Conservation (phyloP, 257 asterid species). For the Solanum habrochaites region DNA sequence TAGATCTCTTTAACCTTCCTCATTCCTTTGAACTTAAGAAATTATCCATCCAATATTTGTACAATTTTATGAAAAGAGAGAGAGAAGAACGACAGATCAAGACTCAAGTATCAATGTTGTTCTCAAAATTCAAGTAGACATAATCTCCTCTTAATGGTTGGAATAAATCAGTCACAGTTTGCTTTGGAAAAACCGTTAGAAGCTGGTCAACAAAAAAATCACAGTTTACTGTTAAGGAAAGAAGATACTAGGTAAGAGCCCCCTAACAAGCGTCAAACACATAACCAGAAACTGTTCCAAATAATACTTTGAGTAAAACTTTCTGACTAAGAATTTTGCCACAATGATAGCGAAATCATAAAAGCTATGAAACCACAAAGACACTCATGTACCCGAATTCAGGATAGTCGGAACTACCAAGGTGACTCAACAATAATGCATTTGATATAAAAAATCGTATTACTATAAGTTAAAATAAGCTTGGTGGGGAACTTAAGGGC, state of each 20-base stretch:
- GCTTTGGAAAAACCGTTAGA: background rate
- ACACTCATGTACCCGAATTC: background rate
- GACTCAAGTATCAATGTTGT: background rate
- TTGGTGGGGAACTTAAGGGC: background rate
- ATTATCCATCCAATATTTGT: background rate
- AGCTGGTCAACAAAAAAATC: background rate
- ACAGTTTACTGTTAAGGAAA: background rate
- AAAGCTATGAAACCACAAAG: background rate
- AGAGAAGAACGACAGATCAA: background rate
- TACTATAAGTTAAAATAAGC: background rate
- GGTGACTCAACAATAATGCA: background rate
- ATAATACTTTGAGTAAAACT: background rate
- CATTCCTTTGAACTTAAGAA: background rate
- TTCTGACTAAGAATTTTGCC: background rate
- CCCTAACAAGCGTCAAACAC: background rate
- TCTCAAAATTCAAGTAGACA: background rate
- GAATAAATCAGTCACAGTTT: background rate
- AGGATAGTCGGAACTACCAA: background rate
- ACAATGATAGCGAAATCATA: background rate
- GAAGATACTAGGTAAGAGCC: background rate
- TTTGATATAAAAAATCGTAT: background rate
- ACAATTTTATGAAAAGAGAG: background rate
- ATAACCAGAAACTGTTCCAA: background rate
- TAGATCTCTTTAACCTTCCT: background rate
- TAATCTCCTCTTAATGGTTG: background rate